Evolutionary conservation across 2,329 filamentous ascomycete species (phyloP).

Genomic region (Colletotrichum tamarilloi): DNA sequence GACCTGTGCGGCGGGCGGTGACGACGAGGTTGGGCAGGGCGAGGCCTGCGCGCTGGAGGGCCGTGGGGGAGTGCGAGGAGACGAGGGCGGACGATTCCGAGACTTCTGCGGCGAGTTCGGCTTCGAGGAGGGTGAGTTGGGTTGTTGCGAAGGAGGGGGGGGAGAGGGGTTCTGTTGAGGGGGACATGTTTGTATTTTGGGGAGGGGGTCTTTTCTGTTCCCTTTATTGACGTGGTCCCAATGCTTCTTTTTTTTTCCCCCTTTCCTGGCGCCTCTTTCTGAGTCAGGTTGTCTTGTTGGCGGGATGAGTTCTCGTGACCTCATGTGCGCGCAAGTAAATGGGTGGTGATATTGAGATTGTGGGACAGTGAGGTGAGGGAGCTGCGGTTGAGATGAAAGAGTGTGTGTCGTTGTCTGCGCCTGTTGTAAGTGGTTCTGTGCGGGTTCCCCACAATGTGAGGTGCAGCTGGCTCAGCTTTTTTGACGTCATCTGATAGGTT

Average conservation of each 20-base stretch:
- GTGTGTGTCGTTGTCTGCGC: constrained; percentile 1
- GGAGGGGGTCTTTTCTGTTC: neutral
- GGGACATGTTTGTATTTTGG: constrained; percentile 44
- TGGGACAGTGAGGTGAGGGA: neutral
- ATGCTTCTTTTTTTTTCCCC: too few species aligned
- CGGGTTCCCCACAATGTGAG: constrained; percentile 14
- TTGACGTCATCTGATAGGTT: constrained; percentile 36
- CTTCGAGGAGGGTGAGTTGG: constrained; percentile 77
- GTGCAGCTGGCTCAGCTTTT: neutral
- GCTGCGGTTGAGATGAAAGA: neutral
- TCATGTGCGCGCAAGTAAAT: neutral
- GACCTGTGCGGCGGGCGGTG: constrained; percentile 82
- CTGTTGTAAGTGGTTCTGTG: constrained; percentile 8
- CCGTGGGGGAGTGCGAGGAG: constrained; percentile 72
- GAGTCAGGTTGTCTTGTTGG: neutral
- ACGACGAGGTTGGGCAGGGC: constrained; percentile 82
- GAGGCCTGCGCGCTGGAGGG: constrained; percentile 80
- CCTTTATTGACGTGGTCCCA: neutral
- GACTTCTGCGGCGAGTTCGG: constrained; percentile 79
- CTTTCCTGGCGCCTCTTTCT: too few species aligned
- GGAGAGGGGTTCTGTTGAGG: constrained; percentile 58
- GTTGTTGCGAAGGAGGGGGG: constrained; percentile 76
- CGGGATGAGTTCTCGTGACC: neutral
- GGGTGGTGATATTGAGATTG: neutral
- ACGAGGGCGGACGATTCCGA: constrained; percentile 76